Evolutionary conservation across 2,329 filamentous ascomycete genomes (phyloP).

Genomic region (Chaetomiaceae sp.): DNA sequence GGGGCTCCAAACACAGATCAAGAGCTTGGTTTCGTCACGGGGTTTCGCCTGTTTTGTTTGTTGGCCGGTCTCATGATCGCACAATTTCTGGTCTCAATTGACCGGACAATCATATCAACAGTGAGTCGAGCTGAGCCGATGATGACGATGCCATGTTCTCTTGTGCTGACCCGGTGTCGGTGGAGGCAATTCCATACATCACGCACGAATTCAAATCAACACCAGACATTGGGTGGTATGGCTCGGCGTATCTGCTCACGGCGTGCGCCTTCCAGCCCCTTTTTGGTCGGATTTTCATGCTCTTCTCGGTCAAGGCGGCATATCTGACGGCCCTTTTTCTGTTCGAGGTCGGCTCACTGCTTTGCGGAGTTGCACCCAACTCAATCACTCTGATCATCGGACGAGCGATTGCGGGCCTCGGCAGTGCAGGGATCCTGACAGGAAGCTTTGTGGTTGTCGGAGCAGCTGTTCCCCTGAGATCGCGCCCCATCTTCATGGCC

Average conservation of each 20-base stretch:
- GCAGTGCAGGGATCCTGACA: constrained; percentile 32
- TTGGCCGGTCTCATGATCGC: constrained; percentile 21
- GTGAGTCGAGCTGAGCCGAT: constrained; percentile 1
- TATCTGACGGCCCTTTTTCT: constrained; percentile 26
- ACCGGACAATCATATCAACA: constrained; percentile 24
- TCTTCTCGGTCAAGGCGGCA: constrained; percentile 31
- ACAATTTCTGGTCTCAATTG: constrained; percentile 22
- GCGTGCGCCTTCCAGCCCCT: constrained; percentile 33
- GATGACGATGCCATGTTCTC: not conserved
- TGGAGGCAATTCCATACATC: constrained; percentile 29
- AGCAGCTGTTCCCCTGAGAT: constrained; percentile 28
- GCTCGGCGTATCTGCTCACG: constrained; percentile 32
- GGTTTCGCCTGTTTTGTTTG: constrained; percentile 16
- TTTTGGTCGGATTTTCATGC: constrained; percentile 33
- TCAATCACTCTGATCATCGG: constrained; percentile 34
- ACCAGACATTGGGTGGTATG: constrained; percentile 28
- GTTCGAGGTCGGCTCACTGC: constrained; percentile 34
- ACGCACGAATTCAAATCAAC: constrained; percentile 31
- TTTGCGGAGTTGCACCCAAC: constrained; percentile 33
- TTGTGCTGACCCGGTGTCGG: not conserved
- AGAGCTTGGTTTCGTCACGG: constrained; percentile 13
- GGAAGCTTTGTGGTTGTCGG: constrained; percentile 35
- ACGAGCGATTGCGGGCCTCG: constrained; percentile 36
- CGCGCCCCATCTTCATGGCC: constrained; percentile 31
- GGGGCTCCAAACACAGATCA: not conserved